A percentile compares a stretch with the other conserved stretches of the same genome.
Evolutionary conservation across 2,329 filamentous ascomycete species (phyloP).

Genomic region (Aspergillus quadricinctus): DNA sequence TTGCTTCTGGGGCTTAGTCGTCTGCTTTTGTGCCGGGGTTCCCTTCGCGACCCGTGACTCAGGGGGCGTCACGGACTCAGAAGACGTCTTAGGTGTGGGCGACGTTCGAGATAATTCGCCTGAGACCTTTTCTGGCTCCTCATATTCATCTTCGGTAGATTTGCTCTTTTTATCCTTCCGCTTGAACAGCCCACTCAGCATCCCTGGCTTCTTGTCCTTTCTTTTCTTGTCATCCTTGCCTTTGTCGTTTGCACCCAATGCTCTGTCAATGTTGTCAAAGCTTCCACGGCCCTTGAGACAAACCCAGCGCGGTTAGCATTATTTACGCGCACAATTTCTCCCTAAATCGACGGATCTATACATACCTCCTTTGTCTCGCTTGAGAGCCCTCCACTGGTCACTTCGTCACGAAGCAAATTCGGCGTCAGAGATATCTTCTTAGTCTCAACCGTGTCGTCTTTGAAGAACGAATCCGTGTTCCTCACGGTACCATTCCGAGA

Average conservation of each 20-base stretch:
- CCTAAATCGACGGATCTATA: neutral
- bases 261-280: constrained; percentile 72
- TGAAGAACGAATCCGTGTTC: constrained; percentile 96
- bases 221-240: constrained; percentile 71
- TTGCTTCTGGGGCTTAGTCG: constrained; percentile 69
- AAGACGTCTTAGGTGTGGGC: constrained; percentile 42
- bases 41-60: constrained; percentile 31
- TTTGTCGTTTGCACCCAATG: constrained; percentile 58
- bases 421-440: constrained; percentile 97
- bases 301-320: constrained; percentile 17
- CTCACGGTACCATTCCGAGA: constrained; percentile 82
- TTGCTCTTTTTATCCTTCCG: constrained; percentile 60
- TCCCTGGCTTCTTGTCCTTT: constrained; percentile 66
- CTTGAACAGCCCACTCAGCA: constrained; percentile 67
- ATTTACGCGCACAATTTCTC: neutral
- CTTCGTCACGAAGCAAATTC: constrained; percentile 81
- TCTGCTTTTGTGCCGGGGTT: constrained; percentile 49
- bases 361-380: constrained; percentile 39
- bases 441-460: constrained; percentile 89
- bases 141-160: constrained; percentile 42
- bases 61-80: constrained; percentile 37
- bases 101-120: constrained; percentile 51
- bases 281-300: constrained; percentile 56
- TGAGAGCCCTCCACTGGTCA: constrained; percentile 25
- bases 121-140: constrained; percentile 56